Evolutionary conservation across 805 yeast species (phyloP).

Genomic region (Kazachstania africana): DNA sequence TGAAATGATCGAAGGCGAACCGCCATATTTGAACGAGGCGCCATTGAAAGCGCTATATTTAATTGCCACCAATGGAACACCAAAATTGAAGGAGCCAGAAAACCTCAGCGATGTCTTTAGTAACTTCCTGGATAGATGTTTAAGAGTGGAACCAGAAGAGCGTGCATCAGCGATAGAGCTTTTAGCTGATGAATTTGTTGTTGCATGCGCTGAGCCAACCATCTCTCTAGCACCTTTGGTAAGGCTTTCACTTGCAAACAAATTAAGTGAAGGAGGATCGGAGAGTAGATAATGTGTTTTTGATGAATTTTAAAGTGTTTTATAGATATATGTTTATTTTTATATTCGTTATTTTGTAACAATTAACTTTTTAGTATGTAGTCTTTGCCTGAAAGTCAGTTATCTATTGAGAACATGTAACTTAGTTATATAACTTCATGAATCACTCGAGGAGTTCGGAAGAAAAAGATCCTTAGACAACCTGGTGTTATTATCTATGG

Average conservation of each 20-base stretch:
- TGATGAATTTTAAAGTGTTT: neutral
- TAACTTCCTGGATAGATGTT: constrained; percentile 60
- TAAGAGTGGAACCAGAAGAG: constrained; percentile 70
- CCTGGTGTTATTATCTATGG: too few species aligned
- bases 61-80: constrained; percentile 94
- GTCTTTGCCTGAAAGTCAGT: too few species aligned
- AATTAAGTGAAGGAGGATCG: constrained; percentile 25
- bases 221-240: constrained; percentile 57
- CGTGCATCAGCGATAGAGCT: constrained; percentile 70
- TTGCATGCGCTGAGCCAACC: neutral
- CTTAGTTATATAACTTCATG: too few species aligned
- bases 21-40: constrained; percentile 90
- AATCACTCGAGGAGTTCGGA: too few species aligned
- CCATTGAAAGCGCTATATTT: constrained; percentile 86
- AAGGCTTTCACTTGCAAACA: constrained; percentile 59
- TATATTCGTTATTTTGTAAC: too few species aligned
- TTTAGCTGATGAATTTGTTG: constrained; percentile 49
- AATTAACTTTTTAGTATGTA: too few species aligned
- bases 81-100: constrained; percentile 80
- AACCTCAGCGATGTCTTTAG: constrained; percentile 56
- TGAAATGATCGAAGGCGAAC: constrained; percentile 98
- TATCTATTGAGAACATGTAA: too few species aligned
- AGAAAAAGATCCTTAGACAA: too few species aligned
- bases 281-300: neutral
- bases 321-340: neutral